Base-by-base conservation (phyloP, 192 early-diverging fungal genomes). In the Coemansia sp. region DNA sequence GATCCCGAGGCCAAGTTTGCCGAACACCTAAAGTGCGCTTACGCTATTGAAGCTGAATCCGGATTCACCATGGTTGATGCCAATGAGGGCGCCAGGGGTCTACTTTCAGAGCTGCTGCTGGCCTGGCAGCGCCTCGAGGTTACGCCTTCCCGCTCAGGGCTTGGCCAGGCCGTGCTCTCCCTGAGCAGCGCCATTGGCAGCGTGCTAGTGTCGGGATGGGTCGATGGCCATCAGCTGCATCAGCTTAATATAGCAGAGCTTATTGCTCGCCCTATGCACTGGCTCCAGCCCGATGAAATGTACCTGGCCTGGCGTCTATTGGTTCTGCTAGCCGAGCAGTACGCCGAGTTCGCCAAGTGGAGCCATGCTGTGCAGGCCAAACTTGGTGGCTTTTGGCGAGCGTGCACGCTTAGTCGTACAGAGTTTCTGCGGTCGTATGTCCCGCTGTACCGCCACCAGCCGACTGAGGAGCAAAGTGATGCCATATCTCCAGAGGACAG, bases 281-380 rank as follows among this genome's bases (percentile, higher is more conserved):
- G 42, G 39, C 70, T 78, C n/a, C 62, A 73, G 27, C 10, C 57
- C 24, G 76, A 78, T 32, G 70, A 78, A 25, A 65, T 70, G 24
- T 78, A 78, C 41, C 10, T 78, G 12, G 70, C 58, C 19, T 78
- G 76, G 76, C 61, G 70, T 1, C 51, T 78, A 36, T 17, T 69
- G 17, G 46, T 51, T 22, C 24, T 78, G 41, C 12, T 62, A 7
- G 56, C 53, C 6, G 49, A 43, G 20, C 65, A 35, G 56, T 43
- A 58, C 9, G 31, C 64, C 2, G 53, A 63, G 35, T 49, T 56
- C 9, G 19, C 62, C 6, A 20, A 17, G 25, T 72, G 76, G 66
- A 35, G 59, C 27, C 17, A 36, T 15, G 35, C 6, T 22, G 35
- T 67, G 4, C 64, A 67, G 47, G 59, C n/a, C 27, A 57, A 22